Conservation (phyloP, 768 basidiomycete species). For the Fibroporia radiculosa region DNA sequence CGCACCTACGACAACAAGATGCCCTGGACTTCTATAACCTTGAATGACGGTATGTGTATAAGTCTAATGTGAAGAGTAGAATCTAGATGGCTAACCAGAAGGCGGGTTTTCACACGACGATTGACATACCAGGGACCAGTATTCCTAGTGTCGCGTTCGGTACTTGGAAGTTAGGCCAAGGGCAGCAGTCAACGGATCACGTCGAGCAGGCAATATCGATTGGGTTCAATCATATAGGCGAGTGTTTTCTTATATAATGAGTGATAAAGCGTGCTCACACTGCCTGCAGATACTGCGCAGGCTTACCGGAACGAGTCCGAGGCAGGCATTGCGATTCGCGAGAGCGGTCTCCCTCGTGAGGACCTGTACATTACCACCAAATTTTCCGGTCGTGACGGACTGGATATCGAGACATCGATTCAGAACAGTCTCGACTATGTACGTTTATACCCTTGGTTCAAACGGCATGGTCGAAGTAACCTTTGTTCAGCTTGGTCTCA, state of each 20-base stretch:
- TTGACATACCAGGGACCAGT: constrained; percentile 27
- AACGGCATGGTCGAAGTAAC: not conserved
- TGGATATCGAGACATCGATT: constrained; percentile 49
- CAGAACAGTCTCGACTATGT: constrained; percentile 50
- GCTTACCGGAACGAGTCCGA: constrained; percentile 53
- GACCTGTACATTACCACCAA: constrained; percentile 64
- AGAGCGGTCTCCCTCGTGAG: constrained; percentile 48
- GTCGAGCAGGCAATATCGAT: constrained; percentile 56
- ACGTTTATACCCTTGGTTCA: constrained; percentile 10
- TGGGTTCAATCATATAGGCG: constrained; percentile 59
- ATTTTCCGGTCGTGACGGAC: constrained; percentile 42
- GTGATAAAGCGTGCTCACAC: too few relatives aligned
- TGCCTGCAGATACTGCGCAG: constrained; percentile 48
- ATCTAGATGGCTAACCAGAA: not conserved
- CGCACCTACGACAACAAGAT: too few relatives aligned
- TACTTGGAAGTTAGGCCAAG: constrained; percentile 58
- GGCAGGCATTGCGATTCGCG: constrained; percentile 38
- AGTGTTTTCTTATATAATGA: constrained; percentile 13
- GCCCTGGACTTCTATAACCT: constrained; percentile 52
- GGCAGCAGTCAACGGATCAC: constrained; percentile 40
- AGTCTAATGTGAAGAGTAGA: not conserved
- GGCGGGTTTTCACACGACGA: too few relatives aligned
- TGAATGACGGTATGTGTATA: constrained; percentile 46
- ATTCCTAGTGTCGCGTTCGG: constrained; percentile 53
- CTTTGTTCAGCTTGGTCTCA: constrained; percentile 44